phyloP scores from a whole-genome alignment of 2,329 filamentous ascomycete genomes.

The Sporothrix pallida region DNA sequence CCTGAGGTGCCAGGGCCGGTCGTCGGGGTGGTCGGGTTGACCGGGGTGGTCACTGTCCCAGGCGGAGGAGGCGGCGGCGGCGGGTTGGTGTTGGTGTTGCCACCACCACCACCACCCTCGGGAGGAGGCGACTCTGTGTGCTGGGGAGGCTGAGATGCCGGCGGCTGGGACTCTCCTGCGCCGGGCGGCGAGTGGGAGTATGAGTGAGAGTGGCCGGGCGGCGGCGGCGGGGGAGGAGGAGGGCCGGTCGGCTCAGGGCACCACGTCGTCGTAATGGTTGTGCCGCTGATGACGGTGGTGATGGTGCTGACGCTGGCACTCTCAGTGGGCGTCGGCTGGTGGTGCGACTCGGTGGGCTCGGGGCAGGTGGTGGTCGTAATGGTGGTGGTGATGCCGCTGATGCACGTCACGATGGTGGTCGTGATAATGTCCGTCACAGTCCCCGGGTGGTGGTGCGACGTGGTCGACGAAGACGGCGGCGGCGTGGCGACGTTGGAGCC shows the following conservation, averaged over 20 bases:
- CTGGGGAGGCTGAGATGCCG: no score
- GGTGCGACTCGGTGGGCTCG: not conserved
- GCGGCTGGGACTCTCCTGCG: not conserved
- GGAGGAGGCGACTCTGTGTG: no score
- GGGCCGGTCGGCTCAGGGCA: not conserved
- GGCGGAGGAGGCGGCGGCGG: not conserved
- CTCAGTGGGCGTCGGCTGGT: not conserved
- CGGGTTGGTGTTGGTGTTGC: not conserved
- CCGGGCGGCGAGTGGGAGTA: not conserved
- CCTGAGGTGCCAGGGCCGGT: not conserved
- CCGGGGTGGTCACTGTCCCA: not conserved
- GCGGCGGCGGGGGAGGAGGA: not conserved
- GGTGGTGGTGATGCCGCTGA: not conserved
- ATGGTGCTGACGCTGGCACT: not conserved
- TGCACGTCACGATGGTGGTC: not conserved
- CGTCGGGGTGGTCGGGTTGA: not conserved
- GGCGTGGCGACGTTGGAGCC: not conserved
- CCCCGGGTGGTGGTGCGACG: not conserved
- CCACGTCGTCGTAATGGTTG: not conserved
- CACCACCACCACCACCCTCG: no score
- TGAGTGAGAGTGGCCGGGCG: not conserved
- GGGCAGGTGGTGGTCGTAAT: not conserved
- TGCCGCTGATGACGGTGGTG: conserved; percentile 11
- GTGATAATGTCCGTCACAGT: not conserved
- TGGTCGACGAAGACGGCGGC: not conserved